Conservation (phyloP, 2,329 filamentous ascomycete species). For the Colletotrichum simmondsii region DNA sequence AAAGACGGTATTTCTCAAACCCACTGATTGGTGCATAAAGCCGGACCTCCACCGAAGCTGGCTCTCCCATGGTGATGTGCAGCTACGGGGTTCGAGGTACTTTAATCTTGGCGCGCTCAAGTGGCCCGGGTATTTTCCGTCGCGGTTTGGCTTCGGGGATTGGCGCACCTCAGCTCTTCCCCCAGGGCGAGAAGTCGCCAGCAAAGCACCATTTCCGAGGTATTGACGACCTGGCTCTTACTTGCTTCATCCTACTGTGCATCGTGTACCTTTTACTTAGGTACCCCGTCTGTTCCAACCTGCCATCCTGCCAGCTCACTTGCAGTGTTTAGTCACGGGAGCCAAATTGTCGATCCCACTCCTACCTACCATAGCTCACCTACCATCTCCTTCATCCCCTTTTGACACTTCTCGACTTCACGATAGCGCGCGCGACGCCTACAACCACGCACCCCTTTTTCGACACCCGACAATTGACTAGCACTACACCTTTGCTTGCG, state of each 20-base stretch:
- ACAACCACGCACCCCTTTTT: not conserved
- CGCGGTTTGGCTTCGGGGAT: not conserved
- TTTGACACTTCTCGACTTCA: slow-evolving; percentile 5
- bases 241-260: rapidly evolving
- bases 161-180: too few species aligned
- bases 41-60: slow-evolving; percentile 10
- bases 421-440: not conserved
- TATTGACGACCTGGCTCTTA: not conserved
- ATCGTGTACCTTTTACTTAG: not conserved
- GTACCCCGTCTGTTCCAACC: not conserved
- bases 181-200: not conserved
- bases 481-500: not conserved
- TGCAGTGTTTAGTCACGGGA: slow-evolving; percentile 18
- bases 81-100: slow-evolving; percentile 10
- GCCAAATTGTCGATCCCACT: slow-evolving; percentile 25
- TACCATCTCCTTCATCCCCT: slow-evolving; percentile 7
- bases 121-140: not conserved
- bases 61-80: not conserved
- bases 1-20: not conserved
- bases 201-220: slow-evolving; percentile 1
- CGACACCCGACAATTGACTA: not conserved
- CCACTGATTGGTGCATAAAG: slow-evolving; percentile 11
- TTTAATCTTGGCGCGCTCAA: slow-evolving; percentile 15
- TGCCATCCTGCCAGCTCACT: not conserved
- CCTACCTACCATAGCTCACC: not conserved